Base-by-base conservation (phyloP, 768 basidiomycete species). In the Kwoniella mangroviensis region DNA sequence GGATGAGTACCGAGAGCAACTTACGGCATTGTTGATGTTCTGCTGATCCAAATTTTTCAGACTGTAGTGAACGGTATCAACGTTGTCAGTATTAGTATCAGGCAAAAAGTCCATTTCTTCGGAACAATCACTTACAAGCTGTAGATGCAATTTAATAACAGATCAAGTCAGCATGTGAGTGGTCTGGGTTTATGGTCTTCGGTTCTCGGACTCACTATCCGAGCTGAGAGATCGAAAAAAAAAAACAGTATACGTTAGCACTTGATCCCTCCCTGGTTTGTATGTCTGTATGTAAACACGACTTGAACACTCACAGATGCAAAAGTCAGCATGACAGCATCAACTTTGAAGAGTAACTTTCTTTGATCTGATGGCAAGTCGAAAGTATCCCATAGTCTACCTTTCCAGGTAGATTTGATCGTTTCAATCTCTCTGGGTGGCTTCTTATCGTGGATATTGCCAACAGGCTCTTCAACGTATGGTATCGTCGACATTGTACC, bases 291-390 rank as follows among this genome's bases (percentile, higher is more conserved):
- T 34, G 34, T 7, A 34, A 5, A 34, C 34, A n/a, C 34, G 9
- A 34, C 6, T 34, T 34, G 34, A 34, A 34, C 34, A 61, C 72
- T 45, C 41, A 77, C 70, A 26, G 78, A 79, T 0, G 72, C 74
- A 52, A 81, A 78, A 12, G 75, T 71, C 17, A 81, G 71, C 17
- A 81, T 34, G 22, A 71, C 67, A 6, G 76, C 73, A 56, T 81
- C 79, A 15, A 81, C 66, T 59, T 81, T 81, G 74, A 79, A 77
- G 15, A 80, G 56, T 17, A 80, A 63, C 55, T 69, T 73, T 41
- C 79, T 43, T 62, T 80, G 77, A 12, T 72, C 68, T 12, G 63
- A 62, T 7, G 63, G 68, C 2, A 75, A 53, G 57, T 80, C 79
- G 15, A 71, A 69, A 2, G 79, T 80, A 45, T 80, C 77, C 79